Evolutionary conservation across 225 moss, liverwort and hornwort species (phyloP), one percentile per base, ranked within the genome.

Genomic region (Asterella californica): DNA sequence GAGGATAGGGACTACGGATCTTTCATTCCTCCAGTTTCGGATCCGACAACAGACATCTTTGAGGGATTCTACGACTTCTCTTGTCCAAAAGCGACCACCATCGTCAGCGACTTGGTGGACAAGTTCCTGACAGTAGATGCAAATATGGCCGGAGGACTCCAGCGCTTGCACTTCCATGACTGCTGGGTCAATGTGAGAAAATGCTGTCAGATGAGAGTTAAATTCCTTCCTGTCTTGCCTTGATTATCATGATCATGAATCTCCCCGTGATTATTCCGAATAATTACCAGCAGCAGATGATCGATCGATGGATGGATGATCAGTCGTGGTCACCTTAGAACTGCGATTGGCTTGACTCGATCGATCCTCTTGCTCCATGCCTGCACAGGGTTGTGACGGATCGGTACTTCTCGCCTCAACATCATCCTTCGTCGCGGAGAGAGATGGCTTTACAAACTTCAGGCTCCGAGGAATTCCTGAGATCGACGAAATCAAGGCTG

Each of bases 121-220:
- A 14, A 15, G 52, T 86, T 85, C 27, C 45, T 76, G 0, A 36
- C 34, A 0, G 33, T 30, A 0, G 90, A 94, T 65, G 63, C 84
- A 1, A 88, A 89, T 11, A 87, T 90, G 24, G 89, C 92, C 6
- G 87, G 85, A 25, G 82, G 88, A 4, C 73, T 92, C 10, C 81
- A 91, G 9, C 89, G 94, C 5, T 76, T 94, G 77, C 85, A 92
- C 71, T 94, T 94, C 78, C 94, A 94, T 38, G 94, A 94, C 79
- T 94, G 94, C 84, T 94, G 92, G 78, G 88, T 90, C 1, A 82
- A 85, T 33, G 75, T 75, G 33, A 48, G 34, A 29, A 24, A 25
- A n/a, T n/a, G 25, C 42, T 25, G 19, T 62, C 62, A 14, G 25
- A 62, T 9, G 25, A n/a, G 62, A 9, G 8, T 24, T 62, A 6